A percentile compares a stretch with the other conserved stretches of the same genome.
Conservation (phyloP, 2,329 filamentous ascomycete genomes). For the Aspergillus calidoustus region DNA sequence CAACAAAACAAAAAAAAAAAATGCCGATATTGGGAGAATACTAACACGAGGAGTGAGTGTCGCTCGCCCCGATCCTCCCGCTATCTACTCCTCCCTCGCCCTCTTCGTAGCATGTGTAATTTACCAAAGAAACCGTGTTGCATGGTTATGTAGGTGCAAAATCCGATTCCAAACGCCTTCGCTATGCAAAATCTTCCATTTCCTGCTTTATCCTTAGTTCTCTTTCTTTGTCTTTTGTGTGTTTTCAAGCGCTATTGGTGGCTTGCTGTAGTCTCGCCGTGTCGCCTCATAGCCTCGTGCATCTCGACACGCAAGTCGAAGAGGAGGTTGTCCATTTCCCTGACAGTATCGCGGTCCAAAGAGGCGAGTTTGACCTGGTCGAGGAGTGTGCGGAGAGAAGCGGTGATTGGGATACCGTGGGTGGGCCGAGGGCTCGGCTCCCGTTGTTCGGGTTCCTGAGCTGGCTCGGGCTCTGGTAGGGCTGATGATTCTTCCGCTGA, state of each 20-base stretch:
- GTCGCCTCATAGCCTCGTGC: slow-evolving; percentile 69
- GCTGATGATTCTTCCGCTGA: not conserved
- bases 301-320: slow-evolving; percentile 78
- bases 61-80: too few relatives aligned
- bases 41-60: too few relatives aligned
- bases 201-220: not conserved
- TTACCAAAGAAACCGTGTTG: not conserved
- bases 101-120: not conserved
- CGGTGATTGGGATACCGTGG: slow-evolving; percentile 50
- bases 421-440: slow-evolving; percentile 7
- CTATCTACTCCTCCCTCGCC: not conserved
- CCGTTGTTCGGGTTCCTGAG: not conserved
- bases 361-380: slow-evolving; percentile 62
- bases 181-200: slow-evolving; percentile 37
- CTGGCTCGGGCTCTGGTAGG: not conserved
- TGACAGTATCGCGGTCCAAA: slow-evolving; percentile 68
- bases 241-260: not conserved
- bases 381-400: slow-evolving; percentile 60
- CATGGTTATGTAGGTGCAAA: not conserved
- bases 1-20: not conserved
- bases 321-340: slow-evolving; percentile 75
- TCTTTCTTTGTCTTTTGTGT: not conserved
- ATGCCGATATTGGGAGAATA: not conserved
- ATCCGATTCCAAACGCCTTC: slow-evolving; percentile 37
- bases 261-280: slow-evolving; percentile 19